Evolutionary conservation across 805 yeast genomes (phyloP), one percentile per base, ranked within the genome.

Genomic region (Debaryomyces tyrocola): DNA sequence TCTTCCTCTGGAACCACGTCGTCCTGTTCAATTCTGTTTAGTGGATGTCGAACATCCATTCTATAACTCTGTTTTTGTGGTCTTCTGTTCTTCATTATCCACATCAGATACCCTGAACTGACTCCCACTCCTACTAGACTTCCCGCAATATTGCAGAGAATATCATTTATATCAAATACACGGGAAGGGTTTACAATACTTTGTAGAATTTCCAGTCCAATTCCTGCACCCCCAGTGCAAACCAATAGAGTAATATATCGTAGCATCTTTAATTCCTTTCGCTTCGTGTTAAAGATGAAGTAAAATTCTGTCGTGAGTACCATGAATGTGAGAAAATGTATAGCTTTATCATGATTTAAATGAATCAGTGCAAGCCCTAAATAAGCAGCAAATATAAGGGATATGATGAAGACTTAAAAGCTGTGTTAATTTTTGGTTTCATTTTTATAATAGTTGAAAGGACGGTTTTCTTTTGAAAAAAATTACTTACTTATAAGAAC

Each of bases 191-290:
- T 71, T 2, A 80, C 61, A 14, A 66, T 6, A 14, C 71, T 70
- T 52, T 82, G 87, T 1, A 73, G 45, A 40, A 74, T 63, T 54
- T 82, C 87, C 62, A 82, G 82, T 2, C 67, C 65, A 3, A 80
- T 57, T 11, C 78, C 65, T 0, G 75, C 83, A 2, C 66, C 68
- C 1, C 75, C n/a, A 0, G 80, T 74, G 55, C 85, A 80, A 3
- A 70, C 52, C 0, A 66, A 12, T 7, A 77, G 49, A 0, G 80
- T 70, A 33, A 77, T 24, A 20, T 52, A 63, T 18, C 75, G 51
- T 15, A 69, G 45, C 9, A 56, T 51, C 47, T 63, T 61, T 20
- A 66, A 47, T 2, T 71, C 58, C 31, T 58, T 59, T 43, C 54
- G 49, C 17, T 59, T 58, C 6, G 70, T 57, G 33, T 78, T 76